Percentiles rank a stretch among this genome's conserved stretches.
These are phyloP conservation scores for Macrocybe sp. DNA, from an alignment of 1,284 basidiomycete species.

Conservation along the genomic window DNA sequence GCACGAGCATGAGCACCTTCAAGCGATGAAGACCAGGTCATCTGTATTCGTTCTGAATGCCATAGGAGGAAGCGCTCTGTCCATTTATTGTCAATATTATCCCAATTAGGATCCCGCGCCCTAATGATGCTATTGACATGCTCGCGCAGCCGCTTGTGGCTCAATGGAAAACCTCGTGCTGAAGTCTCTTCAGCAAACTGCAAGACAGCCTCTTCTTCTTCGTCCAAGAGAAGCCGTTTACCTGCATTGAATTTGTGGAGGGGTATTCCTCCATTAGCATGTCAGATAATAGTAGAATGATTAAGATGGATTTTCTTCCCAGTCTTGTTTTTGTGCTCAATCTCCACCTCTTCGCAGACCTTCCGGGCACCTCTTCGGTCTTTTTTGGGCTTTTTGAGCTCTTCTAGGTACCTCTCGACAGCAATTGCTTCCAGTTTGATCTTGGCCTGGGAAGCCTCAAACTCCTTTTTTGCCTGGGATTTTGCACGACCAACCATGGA, in stretches of 20 bases:
- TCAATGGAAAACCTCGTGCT: slow-evolving; percentile 2
- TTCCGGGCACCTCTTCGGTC: neutral
- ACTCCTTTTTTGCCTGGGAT: neutral
- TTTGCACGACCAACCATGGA: neutral
- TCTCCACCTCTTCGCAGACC: neutral
- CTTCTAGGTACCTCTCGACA: neutral
- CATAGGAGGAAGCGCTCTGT: slow-evolving; percentile 27
- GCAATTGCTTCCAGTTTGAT: neutral
- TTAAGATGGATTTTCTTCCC: slow-evolving; percentile 1
- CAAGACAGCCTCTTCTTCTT: slow-evolving; percentile 1
- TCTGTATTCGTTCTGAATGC: slow-evolving; percentile 23
- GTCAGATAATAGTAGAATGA: neutral
- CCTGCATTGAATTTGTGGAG: neutral
- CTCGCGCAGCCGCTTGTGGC: slow-evolving; percentile 20
- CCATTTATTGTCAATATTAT: slow-evolving; percentile 33
- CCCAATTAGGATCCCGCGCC: slow-evolving; percentile 22
- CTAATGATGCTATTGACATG: slow-evolving; percentile 25
- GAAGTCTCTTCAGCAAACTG: neutral
- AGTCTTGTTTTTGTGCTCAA: slow-evolving; percentile 1
- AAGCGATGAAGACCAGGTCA: slow-evolving; percentile 23
- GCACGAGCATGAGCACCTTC: slow-evolving; percentile 27
- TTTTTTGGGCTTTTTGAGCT: slow-evolving; percentile 1
- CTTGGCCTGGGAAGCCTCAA: neutral
- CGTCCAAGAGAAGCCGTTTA: neutral
- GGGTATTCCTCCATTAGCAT: neutral